Percentiles rank a stretch among this genome's conserved stretches.
Conservation (phyloP, 2,329 filamentous ascomycete species). For the Sordariomycetes sp. region DNA sequence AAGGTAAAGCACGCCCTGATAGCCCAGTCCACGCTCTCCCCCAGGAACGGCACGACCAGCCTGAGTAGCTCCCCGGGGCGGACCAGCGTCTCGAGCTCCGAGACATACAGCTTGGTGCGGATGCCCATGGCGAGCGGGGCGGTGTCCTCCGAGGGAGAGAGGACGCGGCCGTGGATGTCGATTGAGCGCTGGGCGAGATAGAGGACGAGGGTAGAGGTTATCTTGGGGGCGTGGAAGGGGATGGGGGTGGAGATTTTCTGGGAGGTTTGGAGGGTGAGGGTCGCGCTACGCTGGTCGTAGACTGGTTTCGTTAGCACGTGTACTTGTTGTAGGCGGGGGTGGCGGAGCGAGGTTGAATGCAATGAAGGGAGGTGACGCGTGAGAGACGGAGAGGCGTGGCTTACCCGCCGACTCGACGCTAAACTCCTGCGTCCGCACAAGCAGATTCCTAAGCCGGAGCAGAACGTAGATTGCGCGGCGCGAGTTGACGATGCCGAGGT, state of each 20-base stretch:
- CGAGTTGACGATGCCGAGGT: slow-evolving; percentile 1
- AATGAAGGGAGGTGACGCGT: not conserved
- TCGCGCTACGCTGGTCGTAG: slow-evolving; percentile 1
- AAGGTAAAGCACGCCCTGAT: not conserved
- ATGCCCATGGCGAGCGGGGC: not conserved
- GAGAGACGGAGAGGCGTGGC: not conserved
- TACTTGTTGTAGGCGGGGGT: not conserved
- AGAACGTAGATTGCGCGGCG: not conserved
- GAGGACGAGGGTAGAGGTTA: slow-evolving; percentile 1
- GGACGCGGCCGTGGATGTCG: not conserved
- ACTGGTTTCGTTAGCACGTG: not conserved
- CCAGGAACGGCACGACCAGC: not conserved
- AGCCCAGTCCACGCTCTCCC: not conserved
- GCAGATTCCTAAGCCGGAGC: not conserved
- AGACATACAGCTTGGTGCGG: not conserved
- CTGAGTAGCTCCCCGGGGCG: slow-evolving; percentile 1
- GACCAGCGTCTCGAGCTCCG: not conserved
- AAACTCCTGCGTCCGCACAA: not conserved
- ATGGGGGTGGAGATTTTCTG: not conserved
- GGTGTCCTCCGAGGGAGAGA: not conserved
- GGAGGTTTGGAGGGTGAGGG: not conserved
- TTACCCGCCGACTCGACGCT: slow-evolving; percentile 1
- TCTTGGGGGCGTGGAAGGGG: slow-evolving; percentile 1
- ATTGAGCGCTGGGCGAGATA: slow-evolving; percentile 1
- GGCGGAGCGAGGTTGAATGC: not conserved